Evolutionary conservation across 768 basidiomycete species (phyloP).

Genomic region (Boletus rubescentipes): DNA sequence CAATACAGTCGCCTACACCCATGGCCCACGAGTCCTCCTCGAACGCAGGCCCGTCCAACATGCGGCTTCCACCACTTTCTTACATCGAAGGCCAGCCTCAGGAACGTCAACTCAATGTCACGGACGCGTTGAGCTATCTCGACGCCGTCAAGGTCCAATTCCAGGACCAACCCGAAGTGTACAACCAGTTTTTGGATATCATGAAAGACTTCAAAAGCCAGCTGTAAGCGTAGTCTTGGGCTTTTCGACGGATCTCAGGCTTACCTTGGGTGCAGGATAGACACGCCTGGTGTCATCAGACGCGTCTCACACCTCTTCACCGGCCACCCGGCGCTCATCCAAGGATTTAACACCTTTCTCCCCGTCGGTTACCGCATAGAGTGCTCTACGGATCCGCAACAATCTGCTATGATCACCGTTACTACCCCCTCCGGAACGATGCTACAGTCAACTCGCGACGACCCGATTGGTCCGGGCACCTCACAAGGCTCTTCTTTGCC

Average conservation of each 20-base stretch:
- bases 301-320: conserved; percentile 92
- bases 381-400: conserved; percentile 62
- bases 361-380: conserved; percentile 95
- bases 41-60: background rate
- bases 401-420: conserved; percentile 68
- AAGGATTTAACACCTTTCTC: conserved; percentile 98
- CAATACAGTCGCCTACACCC: conserved; percentile 10
- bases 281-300: conserved; percentile 95
- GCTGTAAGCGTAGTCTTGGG: conserved; percentile 35
- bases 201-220: conserved; percentile 80
- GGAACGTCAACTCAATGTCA: conserved; percentile 55
- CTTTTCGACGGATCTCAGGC: background rate
- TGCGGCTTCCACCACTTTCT: conserved; percentile 23
- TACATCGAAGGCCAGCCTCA: conserved; percentile 26
- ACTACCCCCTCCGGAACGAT: conserved; percentile 72
- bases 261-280: conserved; percentile 59
- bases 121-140: conserved; percentile 61
- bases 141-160: conserved; percentile 66
- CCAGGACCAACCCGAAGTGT: conserved; percentile 57
- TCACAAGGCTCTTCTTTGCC: conserved; percentile 39
- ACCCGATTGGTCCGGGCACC: conserved; percentile 37
- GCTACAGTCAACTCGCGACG: conserved; percentile 52
- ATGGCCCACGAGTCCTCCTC: conserved; percentile 13
- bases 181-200: conserved; percentile 63
- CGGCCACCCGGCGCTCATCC: conserved; percentile 87